Percentiles rank a stretch among this genome's conserved stretches.
Evolutionary conservation across 1,284 basidiomycete genomes (phyloP).

Genomic region (Farysia itapuensis): DNA sequence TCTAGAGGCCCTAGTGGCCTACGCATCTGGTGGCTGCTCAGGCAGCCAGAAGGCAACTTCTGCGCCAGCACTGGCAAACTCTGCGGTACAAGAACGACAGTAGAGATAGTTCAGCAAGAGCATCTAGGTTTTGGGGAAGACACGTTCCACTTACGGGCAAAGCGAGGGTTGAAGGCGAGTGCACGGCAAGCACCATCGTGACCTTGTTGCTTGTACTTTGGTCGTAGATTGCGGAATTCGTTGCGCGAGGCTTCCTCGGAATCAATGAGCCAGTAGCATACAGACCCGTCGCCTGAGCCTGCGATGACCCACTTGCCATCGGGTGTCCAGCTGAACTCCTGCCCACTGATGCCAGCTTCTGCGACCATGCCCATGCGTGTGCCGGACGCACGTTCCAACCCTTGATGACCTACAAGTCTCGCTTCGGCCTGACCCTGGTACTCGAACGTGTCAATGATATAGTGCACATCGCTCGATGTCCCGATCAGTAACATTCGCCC

Average conservation of each 20-base stretch:
- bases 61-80: conserved; percentile 44
- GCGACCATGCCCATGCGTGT: conserved; percentile 42
- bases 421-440: conserved; percentile 18
- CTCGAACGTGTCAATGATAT: conserved; percentile 64
- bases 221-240: conserved; percentile 15
- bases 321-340: conserved; percentile 52
- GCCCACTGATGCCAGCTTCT: conserved; percentile 52
- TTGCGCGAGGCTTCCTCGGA: conserved; percentile 19
- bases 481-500: conserved; percentile 88
- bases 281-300: conserved; percentile 22
- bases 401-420: conserved; percentile 46
- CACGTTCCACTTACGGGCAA: conserved; percentile 46
- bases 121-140: too few relatives aligned
- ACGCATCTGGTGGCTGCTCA: conserved; percentile 29
- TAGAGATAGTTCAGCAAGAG: too few relatives aligned
- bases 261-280: conserved; percentile 41
- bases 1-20: too few relatives aligned
- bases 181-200: conserved; percentile 42
- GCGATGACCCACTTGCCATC: conserved; percentile 53
- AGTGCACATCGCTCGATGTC: conserved; percentile 88
- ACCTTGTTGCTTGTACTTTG: conserved; percentile 27
- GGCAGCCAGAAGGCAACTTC: conserved; percentile 56
- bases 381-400: conserved; percentile 41
- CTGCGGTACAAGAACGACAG: too few relatives aligned
- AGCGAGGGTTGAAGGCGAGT: conserved; percentile 51